Base-by-base conservation (phyloP, 192 early-diverging fungal species). In the Coemansia furcata region DNA sequence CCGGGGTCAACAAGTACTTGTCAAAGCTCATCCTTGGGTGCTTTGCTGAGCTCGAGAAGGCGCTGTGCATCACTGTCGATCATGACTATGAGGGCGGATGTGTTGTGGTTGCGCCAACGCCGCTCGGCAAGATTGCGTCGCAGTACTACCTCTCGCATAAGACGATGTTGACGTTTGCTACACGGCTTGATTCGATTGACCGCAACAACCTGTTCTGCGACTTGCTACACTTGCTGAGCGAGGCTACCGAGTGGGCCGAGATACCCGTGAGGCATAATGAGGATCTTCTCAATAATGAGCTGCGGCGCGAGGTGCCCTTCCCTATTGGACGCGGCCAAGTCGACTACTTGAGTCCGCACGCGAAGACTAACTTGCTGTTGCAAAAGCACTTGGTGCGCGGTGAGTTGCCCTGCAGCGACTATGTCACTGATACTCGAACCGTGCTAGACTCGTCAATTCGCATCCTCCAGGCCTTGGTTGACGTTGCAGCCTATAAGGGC, bases 261-360 rank as follows among this genome's bases (percentile, higher is more conserved):
- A 73, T 97, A 19, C 95, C 97, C 0, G 94, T 98, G 5, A 87
- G 97, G 2, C 95, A 96, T 71, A 95, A 97, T 73, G 98, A 99
- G 67, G 95, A 99, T 73, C 59, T 93, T 43, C 77, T 94, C 57
- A 97, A 98, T 82, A 84, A 84, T 37, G 91, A 94, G 54, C 80
- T 98, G 15, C 93, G 93, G 65, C 84, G 86, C 35, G 68, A 84
- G 32, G 71, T 97, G 17, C 93, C 91, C 1, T 84, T 88, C 63
- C 73, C 88, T 6, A 84, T 95, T 11, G 77, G 83, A 15, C 71
- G 71, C 21, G 69, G 64, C 7, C 50, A 39, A 6, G 67, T 78
- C 7, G 85, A 86, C 4, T 96, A 91, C 71, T 89, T 91, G 54
- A 92, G 87, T 63, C 93, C 98, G 10, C 94, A 97, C 71, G 91